These are phyloP conservation scores for Catenaria anguillulae DNA, from an alignment of 371 early-diverging fungal genomes.

Conservation along the genomic window DNA sequence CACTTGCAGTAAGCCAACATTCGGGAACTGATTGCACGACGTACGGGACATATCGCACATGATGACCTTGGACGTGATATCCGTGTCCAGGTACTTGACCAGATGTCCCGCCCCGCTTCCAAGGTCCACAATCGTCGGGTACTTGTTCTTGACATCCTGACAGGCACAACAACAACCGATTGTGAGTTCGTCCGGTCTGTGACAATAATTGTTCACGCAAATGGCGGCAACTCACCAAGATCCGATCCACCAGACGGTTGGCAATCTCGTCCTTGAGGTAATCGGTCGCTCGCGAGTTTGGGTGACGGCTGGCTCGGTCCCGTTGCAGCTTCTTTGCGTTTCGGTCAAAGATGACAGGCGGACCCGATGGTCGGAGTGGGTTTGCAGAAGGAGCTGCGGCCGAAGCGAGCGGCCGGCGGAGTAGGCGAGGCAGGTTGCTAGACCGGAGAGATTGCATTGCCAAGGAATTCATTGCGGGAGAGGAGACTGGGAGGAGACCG, in stretches of 20 bases:
- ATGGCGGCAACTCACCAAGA: too few species aligned
- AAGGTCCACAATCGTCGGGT: conserved; percentile 69
- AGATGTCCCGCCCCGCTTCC: conserved; percentile 83
- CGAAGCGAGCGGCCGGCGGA: too few species aligned
- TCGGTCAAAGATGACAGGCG: conserved; percentile 48
- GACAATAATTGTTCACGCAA: too few species aligned
- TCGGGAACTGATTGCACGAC: not conserved
- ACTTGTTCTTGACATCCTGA: conserved; percentile 71
- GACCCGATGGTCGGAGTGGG: not conserved
- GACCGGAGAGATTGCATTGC: too few species aligned
- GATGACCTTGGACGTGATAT: conserved; percentile 61
- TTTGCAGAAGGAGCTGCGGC: too few species aligned
- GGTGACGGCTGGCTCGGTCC: conserved; percentile 54
- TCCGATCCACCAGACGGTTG: conserved; percentile 66
- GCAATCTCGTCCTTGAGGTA: conserved; percentile 87
- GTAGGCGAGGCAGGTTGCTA: too few species aligned
- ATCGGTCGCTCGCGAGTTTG: conserved; percentile 58
- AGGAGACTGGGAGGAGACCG: too few species aligned
- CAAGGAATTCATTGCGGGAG: too few species aligned
- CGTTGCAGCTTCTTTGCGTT: conserved; percentile 55
- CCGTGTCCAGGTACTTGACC: conserved; percentile 57
- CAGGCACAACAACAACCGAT: too few species aligned
- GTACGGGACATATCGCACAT: conserved; percentile 75
- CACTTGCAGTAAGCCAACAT: too few species aligned
- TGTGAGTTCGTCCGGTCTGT: too few species aligned